Conservation (phyloP, 192 early-diverging fungal genomes). For the Rhizophlyctis rosea region DNA sequence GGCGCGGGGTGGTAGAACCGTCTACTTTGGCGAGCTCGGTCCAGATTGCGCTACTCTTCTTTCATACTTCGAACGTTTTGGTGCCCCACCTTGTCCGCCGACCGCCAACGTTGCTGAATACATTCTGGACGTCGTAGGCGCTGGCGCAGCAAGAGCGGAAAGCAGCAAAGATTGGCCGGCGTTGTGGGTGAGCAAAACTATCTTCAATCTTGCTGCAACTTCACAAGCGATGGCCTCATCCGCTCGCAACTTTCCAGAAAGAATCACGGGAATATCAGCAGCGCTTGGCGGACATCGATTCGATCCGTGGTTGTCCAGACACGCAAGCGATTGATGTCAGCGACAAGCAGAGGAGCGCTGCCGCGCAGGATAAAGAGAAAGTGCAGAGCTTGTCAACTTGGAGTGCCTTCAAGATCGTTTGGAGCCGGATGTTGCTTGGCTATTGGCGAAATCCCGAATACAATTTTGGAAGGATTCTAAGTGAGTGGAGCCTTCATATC, state of each 20-base stretch:
- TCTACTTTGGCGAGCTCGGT: constrained; percentile 84
- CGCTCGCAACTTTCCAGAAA: too few species aligned
- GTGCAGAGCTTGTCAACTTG: too few species aligned
- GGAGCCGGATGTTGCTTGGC: constrained; percentile 61
- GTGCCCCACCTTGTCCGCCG: constrained; percentile 62
- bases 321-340: constrained; percentile 11
- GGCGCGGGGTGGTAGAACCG: constrained; percentile 75
- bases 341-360: too few species aligned
- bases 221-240: too few species aligned
- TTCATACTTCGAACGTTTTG: constrained; percentile 70
- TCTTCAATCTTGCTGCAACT: too few species aligned
- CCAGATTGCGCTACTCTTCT: constrained; percentile 59
- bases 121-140: constrained; percentile 77
- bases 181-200: too few species aligned
- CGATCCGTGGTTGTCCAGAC: constrained; percentile 40
- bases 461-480: constrained; percentile 63
- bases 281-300: constrained; percentile 51
- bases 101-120: constrained; percentile 82
- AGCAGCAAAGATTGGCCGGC: constrained; percentile 35
- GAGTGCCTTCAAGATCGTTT: too few species aligned
- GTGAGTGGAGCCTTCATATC: too few species aligned
- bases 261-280: constrained; percentile 46
- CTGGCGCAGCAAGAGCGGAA: constrained; percentile 56
- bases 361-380: too few species aligned
- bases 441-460: constrained; percentile 76